Percentiles rank a stretch among this genome's conserved stretches.
phyloP scores from a whole-genome alignment of 371 early-diverging fungal genomes.

The Choanephora cucurbitarum region DNA sequence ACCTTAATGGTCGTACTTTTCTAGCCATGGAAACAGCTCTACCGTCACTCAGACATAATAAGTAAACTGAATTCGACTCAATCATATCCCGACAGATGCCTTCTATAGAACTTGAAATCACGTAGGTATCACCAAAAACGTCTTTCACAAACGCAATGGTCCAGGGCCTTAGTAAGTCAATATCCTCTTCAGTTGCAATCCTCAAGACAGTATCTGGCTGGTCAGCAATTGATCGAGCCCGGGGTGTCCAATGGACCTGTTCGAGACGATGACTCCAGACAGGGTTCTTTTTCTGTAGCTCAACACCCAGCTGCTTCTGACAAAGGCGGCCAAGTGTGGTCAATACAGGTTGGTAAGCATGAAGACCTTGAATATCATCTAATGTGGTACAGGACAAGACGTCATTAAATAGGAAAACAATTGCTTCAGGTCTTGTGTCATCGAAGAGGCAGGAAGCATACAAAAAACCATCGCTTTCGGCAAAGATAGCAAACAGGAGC shows the following conservation, averaged over 20 bases:
- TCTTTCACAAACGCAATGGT: constrained; percentile 1
- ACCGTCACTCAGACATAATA: neutral
- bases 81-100: neutral
- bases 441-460: neutral
- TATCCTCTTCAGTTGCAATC: neutral
- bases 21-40: constrained; percentile 1
- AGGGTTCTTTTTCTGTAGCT: neutral
- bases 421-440: neutral
- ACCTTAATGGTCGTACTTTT: neutral
- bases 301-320: neutral
- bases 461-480: neutral
- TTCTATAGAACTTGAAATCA: neutral
- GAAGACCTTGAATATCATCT: neutral
- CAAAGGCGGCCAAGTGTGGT: neutral
- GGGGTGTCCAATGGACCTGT: neutral
- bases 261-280: neutral
- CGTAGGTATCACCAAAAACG: neutral
- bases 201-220: neutral
- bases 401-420: neutral
- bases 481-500: neutral
- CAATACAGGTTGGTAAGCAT: neutral
- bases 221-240: neutral
- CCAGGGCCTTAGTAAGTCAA: constrained; percentile 8
- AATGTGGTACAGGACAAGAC: neutral
- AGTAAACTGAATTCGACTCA: neutral